Evolutionary conservation across 441 rosid species (phyloP), one percentile per base, ranked within the genome.

Genomic region (Brassica balearica): DNA sequence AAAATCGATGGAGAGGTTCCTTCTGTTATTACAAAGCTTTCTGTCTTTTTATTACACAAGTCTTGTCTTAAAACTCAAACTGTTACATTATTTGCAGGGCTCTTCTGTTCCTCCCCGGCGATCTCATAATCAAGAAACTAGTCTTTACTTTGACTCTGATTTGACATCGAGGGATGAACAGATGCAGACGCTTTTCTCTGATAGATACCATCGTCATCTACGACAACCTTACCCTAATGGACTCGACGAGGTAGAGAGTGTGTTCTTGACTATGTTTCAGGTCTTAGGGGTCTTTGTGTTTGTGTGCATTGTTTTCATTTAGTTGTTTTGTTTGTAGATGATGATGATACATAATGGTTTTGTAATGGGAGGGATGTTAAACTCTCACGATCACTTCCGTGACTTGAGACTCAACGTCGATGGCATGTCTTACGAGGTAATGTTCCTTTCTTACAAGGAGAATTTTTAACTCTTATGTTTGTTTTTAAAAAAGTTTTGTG

Each of bases 361-460:
- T 71, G 74, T 88, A 69, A 90, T 86, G 95, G 95, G 94, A 25
- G 98, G 92, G 78, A 80, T 92, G 60, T 3, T 83, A 65, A 88
- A 86, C 51, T 79, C 85, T 14, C 27, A 55, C 22, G 94, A 90
- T 69, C 91, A 82, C 20, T 93, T 88, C 76, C 85, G 87, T 2
- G 86, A 84, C 81, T 83, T 91, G 96, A 91, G 99, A 73, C 93
- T 95, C 6, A 94, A 93, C 56, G 89, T 92, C 14, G 98, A 95
- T 73, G 78, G 85, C 84, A 92, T 95, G 99, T 72, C 97, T 64
- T 95, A 95, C 65, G 98, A 95, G 94, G 99, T 93, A 25, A 41
- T 53, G 9, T 59, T 41, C 23, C 38, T 36, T 36, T 55, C 9
- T 55, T 7, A 8, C 5, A 1, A 6, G 48, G 25, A 20, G 53